Base-by-base conservation (phyloP, 2,329 filamentous ascomycete genomes). In the Aspergillus thermomutatus region DNA sequence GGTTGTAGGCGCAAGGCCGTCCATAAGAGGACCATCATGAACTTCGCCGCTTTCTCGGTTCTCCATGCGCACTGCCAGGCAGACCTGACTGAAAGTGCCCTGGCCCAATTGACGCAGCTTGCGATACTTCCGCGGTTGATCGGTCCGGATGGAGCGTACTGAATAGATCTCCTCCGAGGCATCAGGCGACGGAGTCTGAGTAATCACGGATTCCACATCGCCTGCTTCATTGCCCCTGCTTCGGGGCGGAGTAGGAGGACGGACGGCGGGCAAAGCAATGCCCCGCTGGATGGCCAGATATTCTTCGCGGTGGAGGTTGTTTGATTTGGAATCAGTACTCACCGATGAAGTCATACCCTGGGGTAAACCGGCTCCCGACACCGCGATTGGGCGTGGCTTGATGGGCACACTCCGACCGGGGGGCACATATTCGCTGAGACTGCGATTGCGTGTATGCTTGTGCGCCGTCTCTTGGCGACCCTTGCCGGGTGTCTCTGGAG, bases 81-180 rank as follows among this genome's bases (percentile, higher is more conserved):
- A 88, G 21, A 99, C 94, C 68, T 90, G 90, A 72, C 92, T 97
- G 73, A 99, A 99, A 0, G 94, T 97, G 40, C 94, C 94, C 66
- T 96, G 91, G 4, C 94, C 94, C 5, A 99, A 82, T 62, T 87
- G 79, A 57, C 90, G 88, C 41, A 99, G 77, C 11, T 88, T 89
- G 63, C 90, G 85, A 86, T 94, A 99, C 62, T 85, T 82, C 55
- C 88, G 85, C 21, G 85, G 81, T 71, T 92, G 92, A 62, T 84
- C 77, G 57, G 91, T 86, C 50, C 82, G 79, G 34, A 89, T 81
- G 2, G 84, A 87, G 62, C 78, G 80, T 27, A 90, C 88, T 66
- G 89, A 82, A 68, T 92, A 94, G 60, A 86, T 86, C 63, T 92
- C 87, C 71, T 49, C 72, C 63, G 65, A 58, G 3, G 59, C 52